Conservation (phyloP, 2,329 filamentous ascomycete species). For the Stachybotrys chartarum region DNA sequence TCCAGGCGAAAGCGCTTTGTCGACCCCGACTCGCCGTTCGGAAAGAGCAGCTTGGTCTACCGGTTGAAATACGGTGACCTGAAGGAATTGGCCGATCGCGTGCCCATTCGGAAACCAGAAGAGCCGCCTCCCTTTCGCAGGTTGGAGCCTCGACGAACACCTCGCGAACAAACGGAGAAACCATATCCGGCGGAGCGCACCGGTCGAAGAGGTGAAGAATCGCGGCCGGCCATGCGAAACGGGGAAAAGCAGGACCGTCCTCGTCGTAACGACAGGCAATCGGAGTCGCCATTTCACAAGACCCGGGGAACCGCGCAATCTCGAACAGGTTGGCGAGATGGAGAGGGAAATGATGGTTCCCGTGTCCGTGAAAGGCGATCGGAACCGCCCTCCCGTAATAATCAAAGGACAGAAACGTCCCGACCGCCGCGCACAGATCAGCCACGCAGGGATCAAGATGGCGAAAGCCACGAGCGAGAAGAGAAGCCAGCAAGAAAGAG, state of each 20-base stretch:
- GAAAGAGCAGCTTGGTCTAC: conserved; percentile 50
- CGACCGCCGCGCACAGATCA: background rate
- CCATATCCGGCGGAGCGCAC: background rate
- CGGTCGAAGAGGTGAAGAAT: background rate
- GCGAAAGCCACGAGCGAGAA: background rate
- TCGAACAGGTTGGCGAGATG: too few species aligned
- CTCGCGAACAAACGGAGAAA: background rate
- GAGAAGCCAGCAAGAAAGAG: conserved; percentile 13
- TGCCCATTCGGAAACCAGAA: conserved; percentile 5
- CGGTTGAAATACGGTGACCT: conserved; percentile 39
- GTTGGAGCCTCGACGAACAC: background rate
- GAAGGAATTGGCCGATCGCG: conserved; percentile 17
- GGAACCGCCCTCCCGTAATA: background rate
- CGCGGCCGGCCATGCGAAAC: too few species aligned
- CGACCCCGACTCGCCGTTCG: conserved; percentile 40
- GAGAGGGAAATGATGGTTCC: too few species aligned
- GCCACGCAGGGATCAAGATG: background rate
- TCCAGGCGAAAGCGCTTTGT: conserved; percentile 45
- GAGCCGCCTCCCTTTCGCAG: background rate
- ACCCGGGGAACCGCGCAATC: too few species aligned
- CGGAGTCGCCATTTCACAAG: background rate
- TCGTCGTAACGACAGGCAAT: background rate
- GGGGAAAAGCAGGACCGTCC: background rate
- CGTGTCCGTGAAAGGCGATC: too few species aligned
- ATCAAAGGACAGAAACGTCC: background rate